phyloP scores from a whole-genome alignment of 768 basidiomycete species.

The Calvatia gigantea region DNA sequence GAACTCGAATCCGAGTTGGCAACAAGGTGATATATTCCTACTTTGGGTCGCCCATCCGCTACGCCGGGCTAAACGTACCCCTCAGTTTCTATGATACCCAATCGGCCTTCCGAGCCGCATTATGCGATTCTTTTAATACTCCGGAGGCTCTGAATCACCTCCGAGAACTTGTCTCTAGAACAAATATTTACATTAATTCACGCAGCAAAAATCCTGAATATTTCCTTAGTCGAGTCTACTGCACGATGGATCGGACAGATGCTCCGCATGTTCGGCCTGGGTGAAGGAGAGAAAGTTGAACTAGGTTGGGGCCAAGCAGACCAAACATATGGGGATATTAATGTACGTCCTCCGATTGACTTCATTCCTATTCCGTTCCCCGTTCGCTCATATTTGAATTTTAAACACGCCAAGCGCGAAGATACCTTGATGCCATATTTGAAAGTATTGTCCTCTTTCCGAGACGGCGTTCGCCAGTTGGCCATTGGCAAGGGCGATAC shows the following conservation, averaged over 20 bases:
- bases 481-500: constrained; percentile 71
- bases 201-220: constrained; percentile 56
- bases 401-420: constrained; percentile 56
- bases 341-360: constrained; percentile 37
- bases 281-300: constrained; percentile 60
- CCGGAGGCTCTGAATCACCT: constrained; percentile 75
- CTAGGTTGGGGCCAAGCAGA: constrained; percentile 85
- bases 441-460: constrained; percentile 79
- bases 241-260: constrained; percentile 70
- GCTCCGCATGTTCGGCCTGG: constrained; percentile 78
- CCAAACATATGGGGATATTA: constrained; percentile 39
- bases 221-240: constrained; percentile 59
- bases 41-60: not conserved
- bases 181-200: constrained; percentile 84
- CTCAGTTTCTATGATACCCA: constrained; percentile 74
- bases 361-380: constrained; percentile 5
- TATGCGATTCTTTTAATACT: constrained; percentile 98
- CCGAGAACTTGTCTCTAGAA: constrained; percentile 76
- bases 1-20: constrained; percentile 66
- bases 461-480: constrained; percentile 80
- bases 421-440: constrained; percentile 88
- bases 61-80: constrained; percentile 5
- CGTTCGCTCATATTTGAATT: constrained; percentile 13
- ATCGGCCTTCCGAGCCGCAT: constrained; percentile 72
- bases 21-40: constrained; percentile 42